Base-by-base conservation (phyloP, 2,329 filamentous ascomycete genomes). In the Aspergillus thermomutatus region DNA sequence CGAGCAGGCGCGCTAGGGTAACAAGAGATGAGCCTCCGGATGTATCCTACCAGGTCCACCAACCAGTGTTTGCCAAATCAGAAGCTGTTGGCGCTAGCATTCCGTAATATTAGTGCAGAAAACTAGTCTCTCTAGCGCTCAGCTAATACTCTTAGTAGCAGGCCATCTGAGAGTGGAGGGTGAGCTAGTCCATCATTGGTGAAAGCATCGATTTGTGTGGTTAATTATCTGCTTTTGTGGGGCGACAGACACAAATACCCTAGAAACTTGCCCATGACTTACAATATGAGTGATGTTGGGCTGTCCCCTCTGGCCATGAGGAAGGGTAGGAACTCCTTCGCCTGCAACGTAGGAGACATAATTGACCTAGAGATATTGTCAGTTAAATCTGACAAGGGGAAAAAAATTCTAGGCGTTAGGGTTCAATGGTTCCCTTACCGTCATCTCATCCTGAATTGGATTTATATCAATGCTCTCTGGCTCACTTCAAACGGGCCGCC, bases 321-420 rank as follows among this genome's bases (percentile, higher is more conserved):
- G 55, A 79, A 77, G 0, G 81, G 79, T 3, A 81, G 70, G 61
- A 83, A 80, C 2, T 78, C 78, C 19, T 77, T 75, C 9, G 79
- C 80, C 23, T 49, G 80, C 74, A 54, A 83, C 69, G 55, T 77
- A 78, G 0, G 78, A 74, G 19, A 77, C 68, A 67, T 83, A 83
- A 59, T 83, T 43, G 19, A 43, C 10, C 7, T 43, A 11, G n/a
- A 34, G 17, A 4, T 7, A 21, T 9, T 4, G 8, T 43, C 19
- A 11, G n/a, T 43, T 21, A 19, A 28, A 34, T 17, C 4, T 34
- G 11, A 34, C 11, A 2, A 31, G 28, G 4, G n/a, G n/a, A n/a
- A n/a, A 6, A 34, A 17, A 4, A 17, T 14, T 34, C 11, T 31
- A 34, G 10, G 4, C 4, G 11, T 34, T 4, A 34, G 11, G 11